phyloP scores from a whole-genome alignment of 257 asterid species.

The Echium plantagineum region DNA sequence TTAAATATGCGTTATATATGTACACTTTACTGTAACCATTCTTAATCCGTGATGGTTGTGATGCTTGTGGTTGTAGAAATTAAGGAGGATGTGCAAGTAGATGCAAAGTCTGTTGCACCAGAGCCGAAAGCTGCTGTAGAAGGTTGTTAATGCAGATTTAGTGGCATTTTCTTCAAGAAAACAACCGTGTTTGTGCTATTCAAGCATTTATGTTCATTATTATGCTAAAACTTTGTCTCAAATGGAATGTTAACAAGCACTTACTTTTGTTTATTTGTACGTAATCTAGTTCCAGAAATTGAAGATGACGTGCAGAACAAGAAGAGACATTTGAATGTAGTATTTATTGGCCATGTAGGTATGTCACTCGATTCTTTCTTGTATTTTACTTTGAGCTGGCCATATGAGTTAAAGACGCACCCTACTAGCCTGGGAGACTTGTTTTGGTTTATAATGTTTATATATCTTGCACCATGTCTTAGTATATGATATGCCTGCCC shows the following conservation, averaged over 20 bases:
- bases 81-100: conserved; percentile 10
- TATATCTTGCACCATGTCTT: neutral
- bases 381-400: neutral
- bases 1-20: no score
- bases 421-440: neutral
- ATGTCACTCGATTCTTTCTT: conserved; percentile 10
- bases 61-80: conserved; percentile 13
- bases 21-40: no score
- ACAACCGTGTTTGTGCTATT: neutral
- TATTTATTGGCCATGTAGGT: conserved; percentile 97
- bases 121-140: conserved; percentile 23
- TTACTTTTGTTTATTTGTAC: conserved; percentile 23
- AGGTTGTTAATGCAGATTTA: conserved; percentile 18
- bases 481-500: neutral
- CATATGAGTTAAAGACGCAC: neutral
- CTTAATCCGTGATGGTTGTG: neutral
- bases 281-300: conserved; percentile 31
- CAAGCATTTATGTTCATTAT: neutral
- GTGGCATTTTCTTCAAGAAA: neutral
- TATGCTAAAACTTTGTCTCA: neutral
- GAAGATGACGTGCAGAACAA: conserved; percentile 35
- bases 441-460: neutral
- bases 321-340: conserved; percentile 89
- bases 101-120: conserved; percentile 13
- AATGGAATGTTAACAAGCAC: conserved; percentile 9